phyloP scores from a whole-genome alignment of 2,329 filamentous ascomycete species.

The Hypoxylon sp. region DNA sequence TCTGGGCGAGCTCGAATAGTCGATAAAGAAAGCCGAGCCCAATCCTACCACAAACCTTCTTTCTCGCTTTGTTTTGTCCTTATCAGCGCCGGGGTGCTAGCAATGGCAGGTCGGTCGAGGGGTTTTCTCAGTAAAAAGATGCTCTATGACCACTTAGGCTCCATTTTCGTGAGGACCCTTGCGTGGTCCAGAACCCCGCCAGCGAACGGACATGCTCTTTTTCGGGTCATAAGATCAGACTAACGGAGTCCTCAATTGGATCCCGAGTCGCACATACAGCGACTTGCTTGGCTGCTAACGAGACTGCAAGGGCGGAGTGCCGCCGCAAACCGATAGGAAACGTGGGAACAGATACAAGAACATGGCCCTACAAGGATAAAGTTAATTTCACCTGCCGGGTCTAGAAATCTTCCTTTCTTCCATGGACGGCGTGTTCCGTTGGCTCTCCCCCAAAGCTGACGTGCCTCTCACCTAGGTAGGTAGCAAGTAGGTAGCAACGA shows the following conservation, averaged over 20 bases:
- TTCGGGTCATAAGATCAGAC: constrained; percentile 44
- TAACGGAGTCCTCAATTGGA: constrained; percentile 24
- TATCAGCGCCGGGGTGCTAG: constrained; percentile 33
- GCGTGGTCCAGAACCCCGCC: constrained; percentile 37
- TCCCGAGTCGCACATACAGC: constrained; percentile 6
- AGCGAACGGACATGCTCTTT: constrained; percentile 20
- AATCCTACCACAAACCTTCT: constrained; percentile 1
- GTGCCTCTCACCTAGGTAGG: constrained; percentile 28
- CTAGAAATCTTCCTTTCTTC: constrained; percentile 40
- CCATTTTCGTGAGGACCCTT: constrained; percentile 30
- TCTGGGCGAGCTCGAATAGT: constrained; percentile 6
- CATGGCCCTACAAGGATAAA: constrained; percentile 32
- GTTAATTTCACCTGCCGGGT: constrained; percentile 36
- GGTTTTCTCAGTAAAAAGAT: constrained; percentile 13
- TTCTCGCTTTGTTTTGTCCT: constrained; percentile 15
- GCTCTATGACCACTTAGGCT: constrained; percentile 19
- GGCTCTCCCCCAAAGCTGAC: constrained; percentile 7
- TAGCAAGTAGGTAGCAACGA: constrained; percentile 21
- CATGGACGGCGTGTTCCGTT: constrained; percentile 18
- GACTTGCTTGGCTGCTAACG: background rate
- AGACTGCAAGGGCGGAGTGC: constrained; percentile 35
- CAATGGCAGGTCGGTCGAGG: constrained; percentile 35
- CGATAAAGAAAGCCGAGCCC: constrained; percentile 14
- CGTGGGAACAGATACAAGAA: constrained; percentile 28
- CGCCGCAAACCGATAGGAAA: constrained; percentile 40